Evolutionary conservation across 225 moss, liverwort and hornwort species (phyloP), one percentile per base, ranked within the genome.

Genomic region (Antitrichia curtipendula): DNA sequence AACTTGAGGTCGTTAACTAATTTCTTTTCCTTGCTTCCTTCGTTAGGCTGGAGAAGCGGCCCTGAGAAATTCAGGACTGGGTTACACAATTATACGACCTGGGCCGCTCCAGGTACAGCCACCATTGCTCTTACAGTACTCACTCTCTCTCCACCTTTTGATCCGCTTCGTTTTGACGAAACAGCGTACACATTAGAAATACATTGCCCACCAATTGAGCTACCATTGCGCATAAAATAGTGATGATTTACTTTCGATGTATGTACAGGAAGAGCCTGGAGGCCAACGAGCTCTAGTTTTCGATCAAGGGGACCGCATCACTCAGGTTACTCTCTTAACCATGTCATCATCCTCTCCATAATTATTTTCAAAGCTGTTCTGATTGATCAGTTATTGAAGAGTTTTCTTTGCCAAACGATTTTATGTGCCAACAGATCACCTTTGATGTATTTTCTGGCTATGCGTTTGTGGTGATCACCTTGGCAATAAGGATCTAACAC

Each of bases 281-380:
- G 97, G 97, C 47, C 95, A 95, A 92, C 92, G 93, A 58, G 97
- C 97, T 75, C 93, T 97, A 69, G 94, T 97, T 84, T 97, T 97
- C 87, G 96, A 97, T 89, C 97, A 97, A 89, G 97, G 97, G 43
- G 94, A 97, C 72, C 97, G 97, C 70, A 97, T 97, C 84, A 95
- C 94, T 82, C 97, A 96, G 97, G 97, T 96, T 54, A 45, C 75
- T 80, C 79, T 86, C 88, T 77, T 36, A 28, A 40, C 57, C 49
- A 80, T 49, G 66, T 68, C 50, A 31, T 49, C 69, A 75, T 45
- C 18, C 14, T 52, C 73, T 62, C 27, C 49, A 36, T 41, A n/a
- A n/a, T n/a, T n/a, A 43, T 57, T 64, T 62, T 38, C 50, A 36
- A 29, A 61, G 41, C 28, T 54, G 4, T 47, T 64, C 24, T 65